phyloP scores from a whole-genome alignment of 768 basidiomycete genomes.

The Dentipellis fragilis region DNA sequence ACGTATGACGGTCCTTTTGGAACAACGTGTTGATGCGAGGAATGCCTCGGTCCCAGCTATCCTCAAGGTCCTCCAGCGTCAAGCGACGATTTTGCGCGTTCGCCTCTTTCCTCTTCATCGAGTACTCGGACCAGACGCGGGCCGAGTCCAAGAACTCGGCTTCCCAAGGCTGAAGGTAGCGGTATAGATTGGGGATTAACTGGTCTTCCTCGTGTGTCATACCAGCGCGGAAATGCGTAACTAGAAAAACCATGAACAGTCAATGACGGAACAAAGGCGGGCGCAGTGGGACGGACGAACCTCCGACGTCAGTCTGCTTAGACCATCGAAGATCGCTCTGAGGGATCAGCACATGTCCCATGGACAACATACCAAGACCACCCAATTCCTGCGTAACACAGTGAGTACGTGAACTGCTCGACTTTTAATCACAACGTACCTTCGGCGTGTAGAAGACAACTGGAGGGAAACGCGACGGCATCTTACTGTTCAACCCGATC shows the following conservation, averaged over 20 bases:
- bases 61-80: slow-evolving; percentile 95
- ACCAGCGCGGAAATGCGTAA: slow-evolving; percentile 98
- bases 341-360: slow-evolving; percentile 98
- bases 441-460: slow-evolving; percentile 96
- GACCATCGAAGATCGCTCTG: slow-evolving; percentile 97
- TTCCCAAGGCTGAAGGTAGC: slow-evolving; percentile 96
- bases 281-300: slow-evolving; percentile 24
- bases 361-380: slow-evolving; percentile 97
- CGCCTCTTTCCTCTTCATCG: slow-evolving; percentile 99
- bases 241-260: slow-evolving; percentile 25
- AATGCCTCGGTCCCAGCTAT: slow-evolving; percentile 98
- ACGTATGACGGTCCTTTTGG: slow-evolving; percentile 97
- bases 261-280: slow-evolving; percentile 1
- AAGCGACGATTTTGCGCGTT: slow-evolving; percentile 95
- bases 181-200: slow-evolving; percentile 93
- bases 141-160: slow-evolving; percentile 97
- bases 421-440: slow-evolving; percentile 24
- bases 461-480: slow-evolving; percentile 98
- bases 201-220: slow-evolving; percentile 96
- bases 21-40: slow-evolving; percentile 98
- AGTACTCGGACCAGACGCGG: slow-evolving; percentile 98
- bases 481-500: slow-evolving; percentile 98
- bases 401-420: slow-evolving; percentile 1
- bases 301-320: slow-evolving; percentile 94
- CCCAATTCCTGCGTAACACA: slow-evolving; percentile 62